phyloP scores from a whole-genome alignment of 2,329 filamentous ascomycete species.

The Cladosporium austrohemisphaericum region DNA sequence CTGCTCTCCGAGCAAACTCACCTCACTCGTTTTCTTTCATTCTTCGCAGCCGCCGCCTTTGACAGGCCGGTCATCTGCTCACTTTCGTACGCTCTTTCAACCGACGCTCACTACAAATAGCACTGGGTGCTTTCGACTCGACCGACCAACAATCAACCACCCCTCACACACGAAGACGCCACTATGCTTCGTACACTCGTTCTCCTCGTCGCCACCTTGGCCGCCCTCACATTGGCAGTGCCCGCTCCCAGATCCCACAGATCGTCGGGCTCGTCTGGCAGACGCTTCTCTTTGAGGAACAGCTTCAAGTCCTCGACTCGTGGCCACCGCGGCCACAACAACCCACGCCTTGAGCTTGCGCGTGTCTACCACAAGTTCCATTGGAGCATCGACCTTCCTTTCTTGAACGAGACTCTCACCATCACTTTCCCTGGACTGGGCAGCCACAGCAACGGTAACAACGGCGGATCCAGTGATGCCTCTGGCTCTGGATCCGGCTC shows the following conservation, averaged over 20 bases:
- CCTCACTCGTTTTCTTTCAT: conserved; percentile 3
- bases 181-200: conserved; percentile 26
- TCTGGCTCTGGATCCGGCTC: background rate
- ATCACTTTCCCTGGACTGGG: conserved; percentile 13
- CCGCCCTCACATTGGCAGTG: conserved; percentile 46
- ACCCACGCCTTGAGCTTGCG: conserved; percentile 60
- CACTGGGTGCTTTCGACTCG: conserved; percentile 3
- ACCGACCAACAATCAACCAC: background rate
- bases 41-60: conserved; percentile 11
- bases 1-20: conserved; percentile 11
- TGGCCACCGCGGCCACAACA: conserved; percentile 42
- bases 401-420: background rate
- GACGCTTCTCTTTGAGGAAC: conserved; percentile 15
- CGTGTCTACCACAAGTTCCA: conserved; percentile 68
- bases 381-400: conserved; percentile 23
- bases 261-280: no score
- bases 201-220: conserved; percentile 48
- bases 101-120: conserved; percentile 5
- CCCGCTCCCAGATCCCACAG: conserved; percentile 39
- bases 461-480: background rate
- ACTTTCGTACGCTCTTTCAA: background rate
- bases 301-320: conserved; percentile 8
- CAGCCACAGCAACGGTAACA: background rate
- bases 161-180: background rate
- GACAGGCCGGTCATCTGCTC: conserved; percentile 11